A percentile compares a stretch with the other conserved stretches of the same genome.
phyloP scores from a whole-genome alignment of 2,329 filamentous ascomycete species.

The Epichloe aotearoae region DNA sequence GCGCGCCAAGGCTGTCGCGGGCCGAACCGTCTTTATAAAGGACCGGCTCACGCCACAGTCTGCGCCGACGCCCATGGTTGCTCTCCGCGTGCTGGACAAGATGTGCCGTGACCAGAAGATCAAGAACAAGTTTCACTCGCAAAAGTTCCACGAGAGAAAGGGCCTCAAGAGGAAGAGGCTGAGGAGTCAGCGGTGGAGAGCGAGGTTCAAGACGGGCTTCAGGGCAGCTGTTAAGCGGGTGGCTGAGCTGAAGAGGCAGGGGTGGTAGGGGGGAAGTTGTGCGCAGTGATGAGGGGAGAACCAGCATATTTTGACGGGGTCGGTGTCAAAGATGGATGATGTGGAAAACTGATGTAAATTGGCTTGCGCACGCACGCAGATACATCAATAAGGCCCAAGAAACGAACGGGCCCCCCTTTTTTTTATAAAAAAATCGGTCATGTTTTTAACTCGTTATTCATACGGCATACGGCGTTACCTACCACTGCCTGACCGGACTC shows the following conservation, averaged over 20 bases:
- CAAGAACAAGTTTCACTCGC: constrained; percentile 37
- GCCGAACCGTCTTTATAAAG: constrained; percentile 26
- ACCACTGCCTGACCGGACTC: constrained; percentile 29
- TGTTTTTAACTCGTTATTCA: background rate
- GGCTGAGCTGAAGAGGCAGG: constrained; percentile 58
- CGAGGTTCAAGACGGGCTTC: constrained; percentile 57
- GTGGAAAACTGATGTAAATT: background rate
- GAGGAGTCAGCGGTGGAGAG: constrained; percentile 53
- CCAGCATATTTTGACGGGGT: background rate
- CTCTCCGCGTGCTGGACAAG: constrained; percentile 28
- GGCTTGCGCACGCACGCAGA: too few species aligned
- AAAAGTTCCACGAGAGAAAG: constrained; percentile 61
- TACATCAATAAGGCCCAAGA: background rate
- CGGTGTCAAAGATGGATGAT: background rate
- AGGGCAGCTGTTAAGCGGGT: constrained; percentile 50
- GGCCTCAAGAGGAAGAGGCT: constrained; percentile 69
- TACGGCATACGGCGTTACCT: background rate
- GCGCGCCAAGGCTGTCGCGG: constrained; percentile 21
- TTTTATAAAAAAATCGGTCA: background rate
- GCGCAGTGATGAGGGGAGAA: background rate
- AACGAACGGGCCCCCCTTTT: too few species aligned
- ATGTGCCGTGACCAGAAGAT: constrained; percentile 41
- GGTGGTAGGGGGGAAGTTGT: constrained; percentile 45
- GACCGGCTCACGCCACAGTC: constrained; percentile 14
- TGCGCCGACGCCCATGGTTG: constrained; percentile 28